Conservation (phyloP, 805 yeast species). For the Suhomyces prunicola region DNA sequence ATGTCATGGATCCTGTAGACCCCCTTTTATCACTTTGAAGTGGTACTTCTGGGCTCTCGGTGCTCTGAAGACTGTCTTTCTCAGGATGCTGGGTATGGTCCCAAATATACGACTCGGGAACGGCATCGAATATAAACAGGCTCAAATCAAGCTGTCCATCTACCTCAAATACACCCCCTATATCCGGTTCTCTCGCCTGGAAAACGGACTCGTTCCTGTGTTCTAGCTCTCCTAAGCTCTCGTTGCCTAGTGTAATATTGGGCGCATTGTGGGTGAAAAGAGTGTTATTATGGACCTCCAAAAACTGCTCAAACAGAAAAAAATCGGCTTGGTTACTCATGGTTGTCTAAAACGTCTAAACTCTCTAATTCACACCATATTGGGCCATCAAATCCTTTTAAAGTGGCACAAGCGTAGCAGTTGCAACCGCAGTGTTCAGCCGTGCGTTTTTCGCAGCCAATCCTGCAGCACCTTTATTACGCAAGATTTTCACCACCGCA, state of each 20-base stretch:
- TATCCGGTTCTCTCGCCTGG: neutral
- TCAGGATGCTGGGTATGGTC: neutral
- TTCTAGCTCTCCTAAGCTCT: neutral
- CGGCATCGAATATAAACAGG: neutral
- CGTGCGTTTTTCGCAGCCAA: constrained; percentile 1
- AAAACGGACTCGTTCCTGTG: neutral
- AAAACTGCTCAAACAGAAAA: neutral
- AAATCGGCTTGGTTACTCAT: neutral
- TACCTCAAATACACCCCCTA: neutral
- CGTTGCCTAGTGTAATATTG: neutral
- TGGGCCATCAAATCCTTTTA: neutral
- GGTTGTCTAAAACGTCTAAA: neutral
- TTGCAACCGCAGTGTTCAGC: neutral
- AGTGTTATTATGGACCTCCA: neutral
- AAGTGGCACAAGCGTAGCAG: neutral
- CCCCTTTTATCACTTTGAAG: neutral
- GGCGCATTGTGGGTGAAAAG: neutral
- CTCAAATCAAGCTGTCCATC: neutral
- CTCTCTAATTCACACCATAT: neutral
- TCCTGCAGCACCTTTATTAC: neutral
- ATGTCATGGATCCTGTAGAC: neutral
- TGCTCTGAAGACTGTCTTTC: neutral
- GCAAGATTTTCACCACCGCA: neutral
- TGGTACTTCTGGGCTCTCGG: neutral
- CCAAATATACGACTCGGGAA: neutral